phyloP scores from a whole-genome alignment of 2,329 filamentous ascomycete species.

The Hypoxylon sp. region DNA sequence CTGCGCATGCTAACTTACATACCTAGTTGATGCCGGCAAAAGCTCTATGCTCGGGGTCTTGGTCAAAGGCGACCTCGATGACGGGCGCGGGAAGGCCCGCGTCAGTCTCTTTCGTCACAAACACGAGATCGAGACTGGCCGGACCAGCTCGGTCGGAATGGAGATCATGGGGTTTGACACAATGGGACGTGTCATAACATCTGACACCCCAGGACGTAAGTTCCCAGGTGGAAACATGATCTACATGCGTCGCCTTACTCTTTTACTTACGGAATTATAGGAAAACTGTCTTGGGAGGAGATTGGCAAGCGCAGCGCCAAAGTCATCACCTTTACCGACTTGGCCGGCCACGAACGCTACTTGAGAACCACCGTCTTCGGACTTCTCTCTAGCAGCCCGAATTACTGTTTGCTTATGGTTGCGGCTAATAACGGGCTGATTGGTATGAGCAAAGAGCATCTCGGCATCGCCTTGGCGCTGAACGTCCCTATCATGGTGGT shows the following conservation, averaged over 20 bases:
- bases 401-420: slow-evolving; percentile 98
- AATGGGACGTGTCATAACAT: slow-evolving; percentile 80
- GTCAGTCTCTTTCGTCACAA: slow-evolving; percentile 98
- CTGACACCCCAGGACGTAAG: slow-evolving; percentile 82
- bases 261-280: slow-evolving; percentile 43
- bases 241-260: not conserved
- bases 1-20: slow-evolving; percentile 26
- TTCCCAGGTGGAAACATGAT: slow-evolving; percentile 16
- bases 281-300: slow-evolving; percentile 90
- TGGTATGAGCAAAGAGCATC: slow-evolving; percentile 97
- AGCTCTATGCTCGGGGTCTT: slow-evolving; percentile 95
- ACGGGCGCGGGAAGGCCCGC: slow-evolving; percentile 90
- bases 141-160: slow-evolving; percentile 97
- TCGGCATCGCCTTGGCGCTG: slow-evolving; percentile 91
- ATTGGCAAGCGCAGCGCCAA: slow-evolving; percentile 95
- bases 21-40: slow-evolving; percentile 90
- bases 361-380: slow-evolving; percentile 96
- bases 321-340: slow-evolving; percentile 94
- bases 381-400: slow-evolving; percentile 90
- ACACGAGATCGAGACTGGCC: slow-evolving; percentile 94
- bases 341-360: slow-evolving; percentile 95
- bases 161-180: slow-evolving; percentile 98
- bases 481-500: slow-evolving; percentile 99
- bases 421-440: slow-evolving; percentile 97
- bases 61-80: slow-evolving; percentile 93